Percentiles rank a stretch among this genome's conserved stretches.
These are phyloP conservation scores for Nymphaea thermarum DNA, from an alignment of 164 flowering plant genomes.

Conservation along the genomic window DNA sequence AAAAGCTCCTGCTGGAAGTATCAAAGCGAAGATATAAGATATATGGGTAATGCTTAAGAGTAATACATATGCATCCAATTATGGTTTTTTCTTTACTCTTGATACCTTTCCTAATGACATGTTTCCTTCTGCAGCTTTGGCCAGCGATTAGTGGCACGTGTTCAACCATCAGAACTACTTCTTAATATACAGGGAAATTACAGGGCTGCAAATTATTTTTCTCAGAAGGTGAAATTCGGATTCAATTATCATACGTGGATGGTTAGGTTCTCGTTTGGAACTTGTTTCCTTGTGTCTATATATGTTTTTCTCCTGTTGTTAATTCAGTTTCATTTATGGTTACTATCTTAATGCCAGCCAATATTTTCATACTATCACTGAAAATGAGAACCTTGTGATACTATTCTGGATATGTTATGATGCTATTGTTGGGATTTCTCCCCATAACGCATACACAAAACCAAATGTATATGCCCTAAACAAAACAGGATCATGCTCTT, in stretches of 20 bases:
- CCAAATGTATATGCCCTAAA: too few relatives aligned
- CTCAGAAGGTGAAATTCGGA: constrained; percentile 48
- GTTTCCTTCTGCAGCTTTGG: constrained; percentile 41
- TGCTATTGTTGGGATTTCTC: too few relatives aligned
- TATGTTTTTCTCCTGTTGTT: background rate
- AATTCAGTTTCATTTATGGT: background rate
- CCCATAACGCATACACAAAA: too few relatives aligned
- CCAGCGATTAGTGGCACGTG: constrained; percentile 50
- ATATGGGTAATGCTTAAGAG: constrained; percentile 35
- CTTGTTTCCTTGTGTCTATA: background rate
- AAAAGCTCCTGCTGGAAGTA: constrained; percentile 64
- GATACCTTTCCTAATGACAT: background rate
- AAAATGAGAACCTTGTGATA: too few relatives aligned
- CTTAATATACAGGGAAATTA: constrained; percentile 66
- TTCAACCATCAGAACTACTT: constrained; percentile 84
- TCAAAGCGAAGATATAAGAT: constrained; percentile 45
- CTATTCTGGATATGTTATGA: too few relatives aligned
- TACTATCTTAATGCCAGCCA: background rate
- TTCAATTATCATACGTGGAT: background rate
- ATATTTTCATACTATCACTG: too few relatives aligned
- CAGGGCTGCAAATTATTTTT: constrained; percentile 45
- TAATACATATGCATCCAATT: background rate
- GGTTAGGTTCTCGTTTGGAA: background rate
- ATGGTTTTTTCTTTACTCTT: background rate
- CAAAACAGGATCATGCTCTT: too few relatives aligned